Conservation (phyloP, 73 alveolate species). For the Tetrahymena malaccensis region DNA sequence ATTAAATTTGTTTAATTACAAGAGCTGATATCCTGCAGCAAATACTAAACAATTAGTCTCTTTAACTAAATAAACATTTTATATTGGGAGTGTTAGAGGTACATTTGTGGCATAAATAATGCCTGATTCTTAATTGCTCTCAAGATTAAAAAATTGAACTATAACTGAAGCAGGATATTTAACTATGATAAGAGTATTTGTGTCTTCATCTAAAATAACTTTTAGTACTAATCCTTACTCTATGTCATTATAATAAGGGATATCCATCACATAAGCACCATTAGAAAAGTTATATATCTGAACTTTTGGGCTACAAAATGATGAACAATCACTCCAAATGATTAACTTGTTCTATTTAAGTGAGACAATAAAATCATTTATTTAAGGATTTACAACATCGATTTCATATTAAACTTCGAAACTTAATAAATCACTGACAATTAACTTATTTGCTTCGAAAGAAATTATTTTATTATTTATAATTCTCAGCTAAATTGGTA, state of each 20-base stretch:
- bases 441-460: neutral
- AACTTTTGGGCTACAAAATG: neutral
- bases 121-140: neutral
- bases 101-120: neutral
- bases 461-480: neutral
- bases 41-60: neutral
- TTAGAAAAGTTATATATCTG: neutral
- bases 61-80: neutral
- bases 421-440: neutral
- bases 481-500: neutral
- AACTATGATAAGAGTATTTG: neutral
- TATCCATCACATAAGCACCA: neutral
- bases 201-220: neutral
- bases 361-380: neutral
- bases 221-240: neutral
- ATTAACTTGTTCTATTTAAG: too few relatives aligned
- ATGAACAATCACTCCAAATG: neutral
- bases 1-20: too few relatives aligned
- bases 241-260: neutral
- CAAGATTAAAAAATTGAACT: too few relatives aligned
- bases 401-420: neutral
- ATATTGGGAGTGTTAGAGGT: neutral
- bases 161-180: neutral
- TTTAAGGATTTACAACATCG: neutral
- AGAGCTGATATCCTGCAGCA: neutral